Percentiles rank a stretch among this genome's conserved stretches.
Evolutionary conservation across 1,284 basidiomycete species (phyloP).

Genomic region (Malassezia sp.): DNA sequence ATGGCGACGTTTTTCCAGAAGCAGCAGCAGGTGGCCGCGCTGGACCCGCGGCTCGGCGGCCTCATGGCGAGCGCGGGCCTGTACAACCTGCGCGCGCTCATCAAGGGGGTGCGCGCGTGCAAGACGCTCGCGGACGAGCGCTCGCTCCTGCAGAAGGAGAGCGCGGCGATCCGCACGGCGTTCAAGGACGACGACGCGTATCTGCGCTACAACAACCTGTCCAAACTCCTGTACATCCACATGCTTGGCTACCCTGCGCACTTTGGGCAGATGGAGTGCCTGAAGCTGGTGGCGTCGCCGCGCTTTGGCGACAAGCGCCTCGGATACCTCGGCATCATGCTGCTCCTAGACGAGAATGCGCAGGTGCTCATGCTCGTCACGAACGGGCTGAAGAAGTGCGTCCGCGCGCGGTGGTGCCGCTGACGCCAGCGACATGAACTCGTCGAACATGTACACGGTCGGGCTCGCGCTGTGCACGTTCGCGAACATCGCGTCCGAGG

Average conservation of each 20-base stretch:
- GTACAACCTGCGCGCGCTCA: constrained; percentile 48
- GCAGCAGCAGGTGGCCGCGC: constrained; percentile 46
- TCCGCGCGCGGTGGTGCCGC: constrained; percentile 16
- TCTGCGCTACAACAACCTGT: constrained; percentile 92
- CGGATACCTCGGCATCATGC: constrained; percentile 95
- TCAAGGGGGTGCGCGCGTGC: constrained; percentile 49
- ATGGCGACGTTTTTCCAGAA: constrained; percentile 46
- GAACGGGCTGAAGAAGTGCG: constrained; percentile 95
- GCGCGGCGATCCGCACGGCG: constrained; percentile 88
- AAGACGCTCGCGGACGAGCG: constrained; percentile 98
- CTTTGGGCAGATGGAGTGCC: constrained; percentile 98
- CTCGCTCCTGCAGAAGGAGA: constrained; percentile 92
- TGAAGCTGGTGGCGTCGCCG: constrained; percentile 96
- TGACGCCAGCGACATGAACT: constrained; percentile 85
- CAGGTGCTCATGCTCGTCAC: constrained; percentile 95
- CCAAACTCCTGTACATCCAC: constrained; percentile 97
- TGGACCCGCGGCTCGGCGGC: constrained; percentile 44
- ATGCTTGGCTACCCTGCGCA: constrained; percentile 99
- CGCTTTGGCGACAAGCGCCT: constrained; percentile 92
- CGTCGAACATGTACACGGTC: constrained; percentile 97
- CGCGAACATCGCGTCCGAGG: constrained; percentile 92
- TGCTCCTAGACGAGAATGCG: constrained; percentile 91
- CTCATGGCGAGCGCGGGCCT: constrained; percentile 43
- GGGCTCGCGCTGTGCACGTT: constrained; percentile 95
- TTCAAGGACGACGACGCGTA: constrained; percentile 76